Evolutionary conservation across 169 alveolate genomes (phyloP), one percentile per base, ranked within the genome.

Genomic region (Plasmodium gonderi): DNA sequence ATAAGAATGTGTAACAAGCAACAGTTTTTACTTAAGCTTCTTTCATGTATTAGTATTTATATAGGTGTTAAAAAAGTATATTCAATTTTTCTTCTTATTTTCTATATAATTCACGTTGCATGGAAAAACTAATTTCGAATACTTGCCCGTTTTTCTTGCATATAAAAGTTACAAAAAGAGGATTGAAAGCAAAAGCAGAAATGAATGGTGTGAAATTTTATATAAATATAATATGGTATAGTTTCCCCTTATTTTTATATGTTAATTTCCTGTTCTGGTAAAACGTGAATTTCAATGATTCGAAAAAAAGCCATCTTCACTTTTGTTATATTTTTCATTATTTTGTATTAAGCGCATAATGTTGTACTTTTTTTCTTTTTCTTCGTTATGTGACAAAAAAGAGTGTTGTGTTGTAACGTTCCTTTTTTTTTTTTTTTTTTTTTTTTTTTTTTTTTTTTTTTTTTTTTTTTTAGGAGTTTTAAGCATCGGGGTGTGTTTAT

Each of bases 291-390:
- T 44, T 42, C 31, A 47, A 38, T 38, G 81, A 68, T 44, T 81
- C 81, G 29, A 81, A 11, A 69, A 40, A 45, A 68, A 81, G 82
- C 80, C 79, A 80, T 80, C 77, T 80, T 80, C 72, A 26, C 45
- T 64, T 36, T 60, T 80, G 44, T n/a, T 45, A 20, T 80, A 14
- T 29, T 77, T n/a, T 64, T 47, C 45, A 44, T 77, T 77, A 45
- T 36, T 12, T 77, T 23, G 38, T 77, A 9, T 77, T 77, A 26
- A 23, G 69, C 87, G 8, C 29, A 42, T 69, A 33, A 17, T 69
- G 26, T 69, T 69, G n/a, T 69, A 23, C 26, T 69, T 69, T 69
- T 11, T 65, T 38, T 77, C 36, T 77, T 75, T 77, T 77, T 26
- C 26, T 67, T 29, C 26, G 3, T 29, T 47, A 44, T 17, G 38